These are phyloP conservation scores for Ogataea pini DNA, from an alignment of 805 yeast genomes.

Conservation along the genomic window DNA sequence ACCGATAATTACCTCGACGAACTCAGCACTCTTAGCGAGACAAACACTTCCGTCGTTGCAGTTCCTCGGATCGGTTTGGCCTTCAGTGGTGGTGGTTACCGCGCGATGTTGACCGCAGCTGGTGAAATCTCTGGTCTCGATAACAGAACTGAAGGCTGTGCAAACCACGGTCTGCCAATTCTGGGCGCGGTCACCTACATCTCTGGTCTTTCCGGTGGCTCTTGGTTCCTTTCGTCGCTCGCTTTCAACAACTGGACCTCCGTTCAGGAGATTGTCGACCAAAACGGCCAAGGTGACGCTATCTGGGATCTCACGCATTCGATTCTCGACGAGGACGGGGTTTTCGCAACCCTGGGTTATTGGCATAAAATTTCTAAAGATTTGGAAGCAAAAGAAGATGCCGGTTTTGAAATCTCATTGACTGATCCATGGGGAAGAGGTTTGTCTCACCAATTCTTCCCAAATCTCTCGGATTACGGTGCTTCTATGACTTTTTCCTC, in stretches of 20 bases:
- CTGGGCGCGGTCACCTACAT: constrained; percentile 70
- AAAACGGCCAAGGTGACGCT: constrained; percentile 38
- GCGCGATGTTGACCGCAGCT: constrained; percentile 86
- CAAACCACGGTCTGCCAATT: constrained; percentile 65
- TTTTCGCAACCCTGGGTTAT: constrained; percentile 51
- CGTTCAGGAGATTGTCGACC: constrained; percentile 56
- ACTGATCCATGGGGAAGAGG: constrained; percentile 84
- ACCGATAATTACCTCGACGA: constrained; percentile 42
- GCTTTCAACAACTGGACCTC: constrained; percentile 72
- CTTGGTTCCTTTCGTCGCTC: constrained; percentile 75
- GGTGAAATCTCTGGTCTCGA: constrained; percentile 82
- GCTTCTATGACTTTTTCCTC: constrained; percentile 61
- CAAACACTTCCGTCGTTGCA: constrained; percentile 38
- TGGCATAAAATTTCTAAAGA: constrained; percentile 57
- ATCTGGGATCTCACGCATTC: constrained; percentile 72
- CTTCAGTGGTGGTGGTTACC: constrained; percentile 85
- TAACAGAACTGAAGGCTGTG: constrained; percentile 59
- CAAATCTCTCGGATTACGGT: constrained; percentile 56
- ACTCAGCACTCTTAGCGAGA: constrained; percentile 19
- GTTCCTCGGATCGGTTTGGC: constrained; percentile 54
- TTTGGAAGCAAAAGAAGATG: constrained; percentile 50
- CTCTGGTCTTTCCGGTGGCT: constrained; percentile 81
- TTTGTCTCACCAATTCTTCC: constrained; percentile 72
- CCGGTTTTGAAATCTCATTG: constrained; percentile 67
- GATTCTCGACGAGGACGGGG: constrained; percentile 64